Conservation (phyloP, 2,329 filamentous ascomycete genomes). For the Colletotrichum liriopes region DNA sequence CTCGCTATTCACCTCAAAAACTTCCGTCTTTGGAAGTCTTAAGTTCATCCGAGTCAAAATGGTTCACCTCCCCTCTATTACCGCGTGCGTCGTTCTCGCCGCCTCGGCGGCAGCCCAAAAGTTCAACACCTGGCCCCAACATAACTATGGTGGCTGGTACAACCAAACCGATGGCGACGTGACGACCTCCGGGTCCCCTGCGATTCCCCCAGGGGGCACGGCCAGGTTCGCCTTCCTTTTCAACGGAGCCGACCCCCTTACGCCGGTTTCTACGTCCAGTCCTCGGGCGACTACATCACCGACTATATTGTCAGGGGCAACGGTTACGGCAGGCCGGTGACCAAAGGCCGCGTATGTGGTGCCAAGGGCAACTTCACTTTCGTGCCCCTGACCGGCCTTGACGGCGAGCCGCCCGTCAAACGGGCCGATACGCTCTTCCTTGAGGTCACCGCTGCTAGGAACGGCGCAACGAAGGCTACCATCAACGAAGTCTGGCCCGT, state of each 20-base stretch:
- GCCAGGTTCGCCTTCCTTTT: slow-evolving; percentile 11
- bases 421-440: background rate
- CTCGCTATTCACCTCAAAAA: background rate
- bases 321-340: background rate
- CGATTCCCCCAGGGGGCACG: background rate
- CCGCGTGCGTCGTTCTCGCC: background rate
- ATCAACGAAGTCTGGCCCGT: slow-evolving; percentile 24
- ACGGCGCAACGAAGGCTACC: background rate
- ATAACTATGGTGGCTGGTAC: slow-evolving; percentile 6
- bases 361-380: slow-evolving; percentile 20
- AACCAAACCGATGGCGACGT: background rate
- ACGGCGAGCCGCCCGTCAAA: background rate
- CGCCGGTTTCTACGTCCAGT: slow-evolving; percentile 16
- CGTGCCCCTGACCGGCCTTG: background rate
- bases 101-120: slow-evolving; percentile 16
- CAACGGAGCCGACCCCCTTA: background rate
- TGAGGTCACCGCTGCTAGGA: background rate
- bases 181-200: background rate
- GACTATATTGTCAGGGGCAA: background rate
- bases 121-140: slow-evolving; percentile 18
- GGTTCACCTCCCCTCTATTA: slow-evolving; percentile 6
- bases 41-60: slow-evolving; percentile 4
- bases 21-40: background rate
- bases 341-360: slow-evolving; percentile 8
- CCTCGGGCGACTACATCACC: slow-evolving; percentile 23